phyloP scores from a whole-genome alignment of 2,329 filamentous ascomycete genomes.

The Myrmaecium sp. region DNA sequence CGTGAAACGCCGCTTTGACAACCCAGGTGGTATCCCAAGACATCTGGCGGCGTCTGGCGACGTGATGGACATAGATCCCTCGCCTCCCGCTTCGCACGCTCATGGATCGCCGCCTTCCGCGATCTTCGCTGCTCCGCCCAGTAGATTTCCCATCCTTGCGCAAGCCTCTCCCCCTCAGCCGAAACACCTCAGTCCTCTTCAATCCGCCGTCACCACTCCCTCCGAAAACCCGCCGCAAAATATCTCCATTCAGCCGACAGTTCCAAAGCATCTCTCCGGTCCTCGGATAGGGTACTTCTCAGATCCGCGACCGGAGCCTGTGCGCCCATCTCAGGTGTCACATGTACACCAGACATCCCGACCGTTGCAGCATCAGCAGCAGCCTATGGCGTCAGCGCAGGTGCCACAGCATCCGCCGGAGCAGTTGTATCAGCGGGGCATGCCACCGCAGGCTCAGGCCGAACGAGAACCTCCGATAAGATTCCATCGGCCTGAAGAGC shows the following conservation, averaged over 20 bases:
- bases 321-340: constrained; percentile 2
- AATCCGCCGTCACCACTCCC: constrained; percentile 6
- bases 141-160: constrained; percentile 12
- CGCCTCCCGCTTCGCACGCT: constrained; percentile 24
- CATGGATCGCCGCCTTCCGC: constrained; percentile 28
- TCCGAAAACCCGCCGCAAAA: constrained; percentile 4
- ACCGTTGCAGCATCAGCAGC: constrained; percentile 3
- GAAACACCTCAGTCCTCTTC: constrained; percentile 12
- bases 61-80: too few relatives aligned
- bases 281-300: constrained; percentile 20
- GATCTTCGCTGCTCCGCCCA: constrained; percentile 17
- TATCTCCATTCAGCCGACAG: constrained; percentile 8
- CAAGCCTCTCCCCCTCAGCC: constrained; percentile 21
- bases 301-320: constrained; percentile 9
- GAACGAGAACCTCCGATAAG: constrained; percentile 4
- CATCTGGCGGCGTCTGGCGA: too few relatives aligned
- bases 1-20: constrained; percentile 30
- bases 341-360: constrained; percentile 2
- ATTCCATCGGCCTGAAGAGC: constrained; percentile 1
- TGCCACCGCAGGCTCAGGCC: not conserved
- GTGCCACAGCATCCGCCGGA: not conserved
- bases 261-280: constrained; percentile 8
- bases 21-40: constrained; percentile 19
- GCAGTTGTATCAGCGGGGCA: not conserved
- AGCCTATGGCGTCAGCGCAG: constrained; percentile 1